Base-by-base conservation (phyloP, 2,329 filamentous ascomycete species). In the Nigrospora oryzae region DNA sequence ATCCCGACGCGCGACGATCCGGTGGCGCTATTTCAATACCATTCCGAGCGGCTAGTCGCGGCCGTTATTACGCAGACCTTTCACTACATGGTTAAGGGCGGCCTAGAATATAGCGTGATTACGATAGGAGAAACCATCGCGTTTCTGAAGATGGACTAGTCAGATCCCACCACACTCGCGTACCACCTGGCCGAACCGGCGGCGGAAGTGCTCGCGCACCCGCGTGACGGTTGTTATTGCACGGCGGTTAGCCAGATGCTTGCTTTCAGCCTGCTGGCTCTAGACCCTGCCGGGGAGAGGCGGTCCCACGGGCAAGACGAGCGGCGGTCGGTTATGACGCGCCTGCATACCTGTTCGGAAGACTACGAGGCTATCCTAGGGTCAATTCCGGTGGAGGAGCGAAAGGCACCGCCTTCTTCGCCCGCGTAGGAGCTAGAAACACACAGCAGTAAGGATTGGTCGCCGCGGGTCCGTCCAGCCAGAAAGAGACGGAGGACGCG, bases 31-130 rank as follows among this genome's bases (percentile, higher is more conserved):
- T 64, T 65, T 38, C 47, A 58, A 35, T 62, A 68, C 38, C 49
- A 61, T 32, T 63, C 63, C 15, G 62, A 66, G 43, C 62, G 53
- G 47, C 57, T 70, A 5, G 56, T 66, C 0, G 60, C 63, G 10
- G 64, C 70, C 19, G 64, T 70, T 12, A 54, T 76, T 34, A 68
- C 67, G 5, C 66, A 76, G 54, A 66, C 63, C 1, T 76, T 69
- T 51, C 63, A 69, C 33, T 74, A 75, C 53, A 77, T 77, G 63
- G 63, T 76, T 11, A 52, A 67, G 41, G 57, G 56, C 13, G 66
- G 73, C 0, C 57, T 73, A 7, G 61, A 68, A 45, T 71, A 69
- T 48, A 62, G 70, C 12, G 57, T 62, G 23, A 44, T 75, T 35
- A 63, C 59, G 14, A 74, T 65, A 1, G 65, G 66, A 17, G 64